Evolutionary conservation across 768 basidiomycete species (phyloP).

Genomic region (Termitomyces sp.): DNA sequence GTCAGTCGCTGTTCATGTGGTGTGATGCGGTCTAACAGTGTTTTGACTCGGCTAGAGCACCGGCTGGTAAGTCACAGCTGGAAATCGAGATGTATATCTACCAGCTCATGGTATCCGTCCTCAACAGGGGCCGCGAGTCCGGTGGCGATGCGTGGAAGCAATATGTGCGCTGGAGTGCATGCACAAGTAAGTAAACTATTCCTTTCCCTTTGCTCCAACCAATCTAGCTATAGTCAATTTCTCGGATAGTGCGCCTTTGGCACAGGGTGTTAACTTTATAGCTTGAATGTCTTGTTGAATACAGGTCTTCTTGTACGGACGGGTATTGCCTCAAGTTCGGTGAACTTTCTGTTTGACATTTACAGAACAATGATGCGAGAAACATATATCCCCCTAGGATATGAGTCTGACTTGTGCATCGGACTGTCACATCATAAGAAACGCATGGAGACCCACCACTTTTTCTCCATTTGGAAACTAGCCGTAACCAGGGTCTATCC

Average conservation of each 20-base stretch:
- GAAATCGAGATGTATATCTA: neutral
- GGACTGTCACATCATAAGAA: conserved; percentile 7
- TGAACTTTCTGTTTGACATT: neutral
- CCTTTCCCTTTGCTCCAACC: neutral
- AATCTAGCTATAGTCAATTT: conserved; percentile 61
- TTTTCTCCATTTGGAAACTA: conserved; percentile 12
- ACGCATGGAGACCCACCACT: conserved; percentile 7
- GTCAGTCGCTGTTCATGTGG: conserved; percentile 27
- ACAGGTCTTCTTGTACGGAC: conserved; percentile 1
- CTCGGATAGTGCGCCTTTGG: conserved; percentile 82
- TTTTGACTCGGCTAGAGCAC: conserved; percentile 50
- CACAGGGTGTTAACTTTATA: conserved; percentile 88
- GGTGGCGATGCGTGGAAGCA: conserved; percentile 99
- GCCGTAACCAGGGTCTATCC: conserved; percentile 19
- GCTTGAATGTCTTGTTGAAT: conserved; percentile 23
- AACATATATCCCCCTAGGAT: neutral
- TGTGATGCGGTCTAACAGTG: conserved; percentile 14
- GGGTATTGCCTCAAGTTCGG: conserved; percentile 10
- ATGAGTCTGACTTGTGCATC: neutral
- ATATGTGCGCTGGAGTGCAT: conserved; percentile 88
- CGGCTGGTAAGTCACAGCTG: conserved; percentile 55
- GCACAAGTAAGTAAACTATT: conserved; percentile 47
- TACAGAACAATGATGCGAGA: conserved; percentile 3
- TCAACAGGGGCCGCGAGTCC: conserved; percentile 83
- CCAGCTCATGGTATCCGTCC: conserved; percentile 6